Evolutionary conservation across 192 early-diverging fungal genomes (phyloP).

Genomic region (Gaertneriomyces semiglobifer): DNA sequence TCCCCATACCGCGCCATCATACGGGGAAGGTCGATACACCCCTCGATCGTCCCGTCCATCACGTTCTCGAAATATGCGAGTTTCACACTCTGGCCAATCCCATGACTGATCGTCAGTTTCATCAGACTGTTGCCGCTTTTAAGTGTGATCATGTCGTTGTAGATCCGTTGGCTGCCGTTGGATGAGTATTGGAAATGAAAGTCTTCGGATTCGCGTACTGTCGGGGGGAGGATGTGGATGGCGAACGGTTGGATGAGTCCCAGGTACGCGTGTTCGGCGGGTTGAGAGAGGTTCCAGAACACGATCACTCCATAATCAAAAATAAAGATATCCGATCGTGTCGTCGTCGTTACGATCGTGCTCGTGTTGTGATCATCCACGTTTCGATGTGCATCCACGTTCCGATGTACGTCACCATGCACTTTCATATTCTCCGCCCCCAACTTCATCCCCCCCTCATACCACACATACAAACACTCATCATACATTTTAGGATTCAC

Average conservation of each 20-base stretch:
- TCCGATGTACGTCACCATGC: too few relatives aligned
- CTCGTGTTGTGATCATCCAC: too few relatives aligned
- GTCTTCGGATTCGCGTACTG: conserved; percentile 35
- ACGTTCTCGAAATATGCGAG: conserved; percentile 88
- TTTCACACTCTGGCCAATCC: conserved; percentile 90
- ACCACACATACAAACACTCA: conserved; percentile 49
- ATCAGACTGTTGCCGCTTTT: conserved; percentile 57
- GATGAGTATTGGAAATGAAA: conserved; percentile 80
- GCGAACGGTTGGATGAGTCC: conserved; percentile 42
- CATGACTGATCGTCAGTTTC: conserved; percentile 93
- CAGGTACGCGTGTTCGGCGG: conserved; percentile 39
- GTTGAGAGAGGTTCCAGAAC: conserved; percentile 49
- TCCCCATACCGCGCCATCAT: conserved; percentile 91
- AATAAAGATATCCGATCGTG: conserved; percentile 33
- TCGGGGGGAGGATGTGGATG: conserved; percentile 1
- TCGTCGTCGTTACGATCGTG: too few relatives aligned
- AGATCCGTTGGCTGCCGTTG: conserved; percentile 53
- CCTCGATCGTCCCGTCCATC: conserved; percentile 74
- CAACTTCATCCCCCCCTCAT: conserved; percentile 27
- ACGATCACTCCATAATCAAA: conserved; percentile 56
- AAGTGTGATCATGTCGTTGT: conserved; percentile 80
- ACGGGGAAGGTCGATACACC: conserved; percentile 64
- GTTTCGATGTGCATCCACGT: too few relatives aligned
- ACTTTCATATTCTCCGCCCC: too few relatives aligned
- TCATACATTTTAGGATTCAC: conserved; percentile 42